Evolutionary conservation across 371 early-diverging fungal genomes (phyloP).

Genomic region (Gilbertella persicaria): DNA sequence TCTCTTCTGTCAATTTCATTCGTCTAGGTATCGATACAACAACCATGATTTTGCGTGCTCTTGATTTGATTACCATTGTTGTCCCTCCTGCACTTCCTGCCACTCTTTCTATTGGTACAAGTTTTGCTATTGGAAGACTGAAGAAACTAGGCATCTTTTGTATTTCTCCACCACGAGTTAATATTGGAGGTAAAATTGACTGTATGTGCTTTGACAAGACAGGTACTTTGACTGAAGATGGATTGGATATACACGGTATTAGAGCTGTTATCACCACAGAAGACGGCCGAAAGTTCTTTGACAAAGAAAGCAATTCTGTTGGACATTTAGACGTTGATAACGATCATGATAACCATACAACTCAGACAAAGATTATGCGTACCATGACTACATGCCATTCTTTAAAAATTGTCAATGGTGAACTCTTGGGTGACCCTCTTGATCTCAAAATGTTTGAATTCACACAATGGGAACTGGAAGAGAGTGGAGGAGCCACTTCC

Average conservation of each 20-base stretch:
- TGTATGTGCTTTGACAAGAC: constrained; percentile 99
- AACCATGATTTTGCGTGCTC: constrained; percentile 81
- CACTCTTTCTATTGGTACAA: constrained; percentile 95
- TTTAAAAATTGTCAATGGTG: constrained; percentile 88
- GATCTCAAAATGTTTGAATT: constrained; percentile 99
- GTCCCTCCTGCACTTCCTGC: constrained; percentile 98
- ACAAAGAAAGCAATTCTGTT: constrained; percentile 33
- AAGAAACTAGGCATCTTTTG: constrained; percentile 88
- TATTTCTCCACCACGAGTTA: constrained; percentile 93
- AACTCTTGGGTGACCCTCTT: constrained; percentile 96
- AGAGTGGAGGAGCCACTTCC: constrained; percentile 61
- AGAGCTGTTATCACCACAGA: constrained; percentile 41
- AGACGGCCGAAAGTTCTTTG: constrained; percentile 37
- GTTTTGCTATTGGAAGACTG: constrained; percentile 90
- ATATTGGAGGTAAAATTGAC: constrained; percentile 95
- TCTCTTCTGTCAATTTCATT: constrained; percentile 86
- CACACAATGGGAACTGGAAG: constrained; percentile 91
- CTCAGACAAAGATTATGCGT: constrained; percentile 49
- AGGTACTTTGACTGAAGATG: constrained; percentile 99
- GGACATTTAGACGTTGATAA: constrained; percentile 26
- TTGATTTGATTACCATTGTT: constrained; percentile 94
- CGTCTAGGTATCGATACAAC: constrained; percentile 67
- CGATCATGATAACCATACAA: constrained; percentile 19
- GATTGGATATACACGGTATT: constrained; percentile 95
- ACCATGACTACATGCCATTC: constrained; percentile 98